A percentile compares a stretch with the other conserved stretches of the same genome.
phyloP scores from a whole-genome alignment of 352 stramenopile species.

The Pythium phragmiticola region DNA sequence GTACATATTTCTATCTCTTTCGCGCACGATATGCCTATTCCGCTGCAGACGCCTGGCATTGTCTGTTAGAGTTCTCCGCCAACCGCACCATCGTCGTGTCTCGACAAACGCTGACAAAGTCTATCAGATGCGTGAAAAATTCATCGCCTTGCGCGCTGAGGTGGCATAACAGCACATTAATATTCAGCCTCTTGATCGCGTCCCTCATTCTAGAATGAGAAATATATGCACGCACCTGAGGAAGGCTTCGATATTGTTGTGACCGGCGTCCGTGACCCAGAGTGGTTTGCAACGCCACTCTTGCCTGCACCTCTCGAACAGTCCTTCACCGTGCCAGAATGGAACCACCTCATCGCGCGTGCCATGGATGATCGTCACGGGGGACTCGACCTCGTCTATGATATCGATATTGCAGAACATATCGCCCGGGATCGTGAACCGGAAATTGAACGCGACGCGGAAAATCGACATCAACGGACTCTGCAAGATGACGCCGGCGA shows the following conservation, averaged over 20 bases:
- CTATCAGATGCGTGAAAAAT: conserved; percentile 80
- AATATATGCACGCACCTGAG: conserved; percentile 52
- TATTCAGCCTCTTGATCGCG: background rate
- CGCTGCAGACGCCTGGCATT: background rate
- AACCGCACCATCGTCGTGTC: conserved; percentile 53
- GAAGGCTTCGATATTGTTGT: conserved; percentile 99
- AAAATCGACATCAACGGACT: conserved; percentile 97
- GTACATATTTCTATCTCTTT: background rate
- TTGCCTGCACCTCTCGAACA: conserved; percentile 92
- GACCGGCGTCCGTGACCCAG: conserved; percentile 96
- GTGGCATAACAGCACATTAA: background rate
- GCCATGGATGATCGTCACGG: conserved; percentile 98
- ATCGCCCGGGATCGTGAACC: conserved; percentile 96
- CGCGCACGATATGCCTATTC: background rate
- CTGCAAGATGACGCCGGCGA: conserved; percentile 96
- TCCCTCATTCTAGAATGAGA: too few relatives aligned
- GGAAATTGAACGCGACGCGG: conserved; percentile 98
- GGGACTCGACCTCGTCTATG: conserved; percentile 88
- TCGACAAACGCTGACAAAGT: conserved; percentile 76
- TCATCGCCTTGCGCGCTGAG: conserved; percentile 53
- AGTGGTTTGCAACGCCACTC: conserved; percentile 96
- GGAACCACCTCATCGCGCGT: conserved; percentile 98
- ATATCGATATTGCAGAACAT: conserved; percentile 98
- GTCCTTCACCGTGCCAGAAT: conserved; percentile 96
- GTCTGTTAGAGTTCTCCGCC: conserved; percentile 29